Conservation (phyloP, 2,329 filamentous ascomycete genomes). For the Rhexocercosporidium sp. region DNA sequence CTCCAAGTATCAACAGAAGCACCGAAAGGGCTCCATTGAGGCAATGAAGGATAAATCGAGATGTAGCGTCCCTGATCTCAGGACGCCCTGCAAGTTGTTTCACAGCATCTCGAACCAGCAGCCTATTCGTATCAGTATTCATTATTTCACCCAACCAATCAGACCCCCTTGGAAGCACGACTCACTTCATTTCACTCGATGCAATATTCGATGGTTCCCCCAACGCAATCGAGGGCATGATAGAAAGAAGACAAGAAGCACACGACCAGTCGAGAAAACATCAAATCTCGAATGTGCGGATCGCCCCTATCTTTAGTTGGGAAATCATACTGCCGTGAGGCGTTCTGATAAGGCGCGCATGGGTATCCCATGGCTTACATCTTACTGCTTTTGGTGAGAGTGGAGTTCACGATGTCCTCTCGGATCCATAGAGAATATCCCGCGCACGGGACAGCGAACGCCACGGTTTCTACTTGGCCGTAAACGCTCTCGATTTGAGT, state of each 20-base stretch:
- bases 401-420: slow-evolving; percentile 15
- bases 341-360: background rate
- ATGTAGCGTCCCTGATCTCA: slow-evolving; percentile 14
- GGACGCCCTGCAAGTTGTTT: slow-evolving; percentile 12
- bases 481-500: background rate
- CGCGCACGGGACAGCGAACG: slow-evolving; percentile 2
- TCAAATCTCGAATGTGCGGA: background rate
- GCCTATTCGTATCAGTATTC: slow-evolving; percentile 7
- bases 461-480: background rate
- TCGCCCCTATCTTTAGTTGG: slow-evolving; percentile 19
- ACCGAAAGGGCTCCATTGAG: slow-evolving; percentile 25
- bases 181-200: slow-evolving; percentile 21
- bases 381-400: slow-evolving; percentile 14
- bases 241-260: slow-evolving; percentile 10
- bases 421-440: background rate
- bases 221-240: slow-evolving; percentile 10
- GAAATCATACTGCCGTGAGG: background rate
- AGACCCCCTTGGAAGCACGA: background rate
- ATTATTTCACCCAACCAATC: background rate
- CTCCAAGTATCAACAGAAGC: slow-evolving; percentile 66
- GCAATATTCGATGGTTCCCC: slow-evolving; percentile 3
- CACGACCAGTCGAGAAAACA: slow-evolving; percentile 3
- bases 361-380: slow-evolving; percentile 1
- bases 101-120: slow-evolving; percentile 19
- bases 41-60: slow-evolving; percentile 15